Evolutionary conservation across 2,329 filamentous ascomycete species (phyloP).

Genomic region (Didymella pinodella): DNA sequence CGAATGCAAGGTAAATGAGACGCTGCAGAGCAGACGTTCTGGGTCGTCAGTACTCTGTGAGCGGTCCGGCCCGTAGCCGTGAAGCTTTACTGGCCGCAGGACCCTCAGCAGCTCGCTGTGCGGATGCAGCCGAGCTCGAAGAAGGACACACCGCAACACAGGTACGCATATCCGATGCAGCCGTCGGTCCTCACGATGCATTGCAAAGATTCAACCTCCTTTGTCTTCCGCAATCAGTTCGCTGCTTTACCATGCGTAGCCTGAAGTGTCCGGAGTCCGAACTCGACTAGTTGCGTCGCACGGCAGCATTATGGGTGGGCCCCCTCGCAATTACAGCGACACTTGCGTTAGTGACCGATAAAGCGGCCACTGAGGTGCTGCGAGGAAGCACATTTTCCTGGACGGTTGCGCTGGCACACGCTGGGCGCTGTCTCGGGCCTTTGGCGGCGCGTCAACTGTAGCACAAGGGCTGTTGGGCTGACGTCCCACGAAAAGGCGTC

Average conservation of each 20-base stretch:
- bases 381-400: constrained; percentile 8
- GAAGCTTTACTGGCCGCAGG: constrained; percentile 14
- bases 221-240: constrained; percentile 13
- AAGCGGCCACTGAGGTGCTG: constrained; percentile 12
- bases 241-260: constrained; percentile 1
- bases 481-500: constrained; percentile 20
- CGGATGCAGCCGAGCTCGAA: constrained; percentile 2
- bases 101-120: constrained; percentile 13
- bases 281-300: constrained; percentile 14
- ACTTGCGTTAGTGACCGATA: constrained; percentile 14
- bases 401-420: constrained; percentile 10
- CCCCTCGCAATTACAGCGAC: not conserved
- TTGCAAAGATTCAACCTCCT: constrained; percentile 5
- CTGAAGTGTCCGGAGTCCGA: not conserved
- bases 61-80: constrained; percentile 28
- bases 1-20: not conserved
- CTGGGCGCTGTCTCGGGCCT: constrained; percentile 12
- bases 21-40: constrained; percentile 5
- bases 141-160: constrained; percentile 7
- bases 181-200: constrained; percentile 8
- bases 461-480: constrained; percentile 16
- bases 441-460: constrained; percentile 20
- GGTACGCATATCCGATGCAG: constrained; percentile 11
- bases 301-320: constrained; percentile 1
- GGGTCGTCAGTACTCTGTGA: not conserved